Evolutionary conservation across 1,139 yeast species (phyloP).

Genomic region (Debaryomycetaceae sp.): DNA sequence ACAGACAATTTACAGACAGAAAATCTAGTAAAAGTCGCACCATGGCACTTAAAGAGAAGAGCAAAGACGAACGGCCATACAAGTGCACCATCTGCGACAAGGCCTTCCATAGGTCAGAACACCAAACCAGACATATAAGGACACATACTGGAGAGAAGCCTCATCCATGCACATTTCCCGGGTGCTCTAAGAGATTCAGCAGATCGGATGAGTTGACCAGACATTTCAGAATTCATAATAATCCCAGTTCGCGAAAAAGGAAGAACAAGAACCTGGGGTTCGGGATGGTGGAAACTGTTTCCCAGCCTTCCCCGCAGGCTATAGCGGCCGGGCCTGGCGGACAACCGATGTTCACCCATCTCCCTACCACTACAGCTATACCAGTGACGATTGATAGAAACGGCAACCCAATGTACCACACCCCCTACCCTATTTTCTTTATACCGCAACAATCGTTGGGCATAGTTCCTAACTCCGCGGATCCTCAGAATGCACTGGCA

Average conservation of each 20-base stretch:
- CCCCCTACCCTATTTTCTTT: slow-evolving; percentile 35
- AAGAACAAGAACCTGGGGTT: slow-evolving; percentile 23
- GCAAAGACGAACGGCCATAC: slow-evolving; percentile 53
- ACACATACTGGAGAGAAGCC: slow-evolving; percentile 98
- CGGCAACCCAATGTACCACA: slow-evolving; percentile 34
- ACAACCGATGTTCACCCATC: slow-evolving; percentile 4
- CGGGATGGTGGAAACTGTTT: neutral
- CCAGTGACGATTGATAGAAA: slow-evolving; percentile 34
- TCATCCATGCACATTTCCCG: slow-evolving; percentile 82
- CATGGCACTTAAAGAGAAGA: neutral
- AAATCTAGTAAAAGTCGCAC: too few species aligned
- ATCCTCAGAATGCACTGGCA: slow-evolving; percentile 1
- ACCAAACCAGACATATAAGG: slow-evolving; percentile 89
- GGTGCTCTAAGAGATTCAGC: slow-evolving; percentile 80
- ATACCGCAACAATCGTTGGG: slow-evolving; percentile 20
- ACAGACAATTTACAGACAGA: too few species aligned
- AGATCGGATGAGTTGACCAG: slow-evolving; percentile 89
- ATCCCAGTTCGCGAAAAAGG: slow-evolving; percentile 66
- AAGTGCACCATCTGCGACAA: slow-evolving; percentile 89
- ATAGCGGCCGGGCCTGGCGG: neutral
- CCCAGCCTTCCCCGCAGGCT: neutral
- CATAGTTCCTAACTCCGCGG: neutral
- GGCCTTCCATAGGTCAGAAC: slow-evolving; percentile 90
- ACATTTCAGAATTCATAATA: slow-evolving; percentile 82
- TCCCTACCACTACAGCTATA: slow-evolving; percentile 15